Conservation (phyloP, 148 eudicot genomes). For the Diospyros kaki region DNA sequence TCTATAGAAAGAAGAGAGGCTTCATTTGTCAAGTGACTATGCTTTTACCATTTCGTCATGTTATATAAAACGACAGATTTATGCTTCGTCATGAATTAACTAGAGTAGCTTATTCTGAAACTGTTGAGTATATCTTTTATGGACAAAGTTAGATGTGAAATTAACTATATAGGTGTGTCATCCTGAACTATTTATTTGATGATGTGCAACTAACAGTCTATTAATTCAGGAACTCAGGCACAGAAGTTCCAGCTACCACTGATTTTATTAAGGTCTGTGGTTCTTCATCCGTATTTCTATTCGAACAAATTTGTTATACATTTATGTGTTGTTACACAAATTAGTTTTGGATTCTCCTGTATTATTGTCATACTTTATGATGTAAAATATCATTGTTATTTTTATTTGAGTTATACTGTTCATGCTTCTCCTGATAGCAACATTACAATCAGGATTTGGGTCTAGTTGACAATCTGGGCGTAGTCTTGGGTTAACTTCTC, state of each 20-base stretch:
- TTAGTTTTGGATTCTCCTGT: neutral
- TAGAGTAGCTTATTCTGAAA: no score
- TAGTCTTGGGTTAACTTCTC: no score
- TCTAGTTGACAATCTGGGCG: no score
- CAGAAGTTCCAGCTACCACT: constrained; percentile 36
- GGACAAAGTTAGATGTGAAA: no score
- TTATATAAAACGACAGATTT: neutral
- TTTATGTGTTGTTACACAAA: neutral
- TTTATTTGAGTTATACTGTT: neutral
- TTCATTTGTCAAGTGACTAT: no score
- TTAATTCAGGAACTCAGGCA: constrained; percentile 52
- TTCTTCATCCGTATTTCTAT: constrained; percentile 1
- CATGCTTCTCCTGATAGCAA: no score
- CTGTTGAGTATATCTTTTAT: no score
- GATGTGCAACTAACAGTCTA: neutral
- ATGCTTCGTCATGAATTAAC: neutral
- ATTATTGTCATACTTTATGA: neutral
- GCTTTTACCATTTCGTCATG: no score
- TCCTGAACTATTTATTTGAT: no score
- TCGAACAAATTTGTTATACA: neutral
- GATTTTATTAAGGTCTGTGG: constrained; percentile 62
- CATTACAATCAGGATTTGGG: no score
- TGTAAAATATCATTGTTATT: neutral
- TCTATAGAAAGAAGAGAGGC: no score
- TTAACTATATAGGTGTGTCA: no score